These are phyloP conservation scores for Ophiostoma piceae DNA, from an alignment of 2,329 filamentous ascomycete species.

Conservation along the genomic window DNA sequence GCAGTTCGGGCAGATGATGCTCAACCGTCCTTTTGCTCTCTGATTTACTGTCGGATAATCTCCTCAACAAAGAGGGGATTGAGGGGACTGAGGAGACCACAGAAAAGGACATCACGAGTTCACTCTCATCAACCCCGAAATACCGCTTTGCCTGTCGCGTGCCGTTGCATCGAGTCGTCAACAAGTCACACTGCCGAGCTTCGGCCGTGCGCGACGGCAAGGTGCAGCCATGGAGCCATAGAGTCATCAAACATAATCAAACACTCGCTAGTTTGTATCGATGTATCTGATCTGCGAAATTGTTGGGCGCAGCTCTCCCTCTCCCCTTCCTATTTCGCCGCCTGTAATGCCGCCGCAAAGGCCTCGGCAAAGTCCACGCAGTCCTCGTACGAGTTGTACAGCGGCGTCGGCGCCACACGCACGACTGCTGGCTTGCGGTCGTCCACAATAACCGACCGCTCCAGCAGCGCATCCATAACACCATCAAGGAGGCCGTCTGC, in stretches of 20 bases:
- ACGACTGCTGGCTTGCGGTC: slow-evolving; percentile 82
- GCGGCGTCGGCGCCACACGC: slow-evolving; percentile 72
- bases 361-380: slow-evolving; percentile 26
- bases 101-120: not conserved
- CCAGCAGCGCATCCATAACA: slow-evolving; percentile 59
- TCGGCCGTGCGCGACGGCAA: not conserved
- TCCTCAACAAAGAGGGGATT: not conserved
- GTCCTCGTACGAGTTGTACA: slow-evolving; percentile 78
- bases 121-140: not conserved
- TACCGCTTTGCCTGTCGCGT: not conserved
- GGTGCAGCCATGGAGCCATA: slow-evolving; percentile 1
- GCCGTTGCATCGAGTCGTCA: not conserved
- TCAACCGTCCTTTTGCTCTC: not conserved
- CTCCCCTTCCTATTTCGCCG: not conserved
- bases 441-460: slow-evolving; percentile 69
- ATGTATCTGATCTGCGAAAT: not conserved
- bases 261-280: not conserved
- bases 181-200: slow-evolving; percentile 5
- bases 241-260: not conserved
- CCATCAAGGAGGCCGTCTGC: slow-evolving; percentile 63
- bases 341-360: slow-evolving; percentile 23
- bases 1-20: not conserved
- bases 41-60: not conserved
- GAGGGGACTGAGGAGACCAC: not conserved
- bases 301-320: not conserved